phyloP scores from a whole-genome alignment of 345 rosid genomes.

The Aquilaria sinensis region DNA sequence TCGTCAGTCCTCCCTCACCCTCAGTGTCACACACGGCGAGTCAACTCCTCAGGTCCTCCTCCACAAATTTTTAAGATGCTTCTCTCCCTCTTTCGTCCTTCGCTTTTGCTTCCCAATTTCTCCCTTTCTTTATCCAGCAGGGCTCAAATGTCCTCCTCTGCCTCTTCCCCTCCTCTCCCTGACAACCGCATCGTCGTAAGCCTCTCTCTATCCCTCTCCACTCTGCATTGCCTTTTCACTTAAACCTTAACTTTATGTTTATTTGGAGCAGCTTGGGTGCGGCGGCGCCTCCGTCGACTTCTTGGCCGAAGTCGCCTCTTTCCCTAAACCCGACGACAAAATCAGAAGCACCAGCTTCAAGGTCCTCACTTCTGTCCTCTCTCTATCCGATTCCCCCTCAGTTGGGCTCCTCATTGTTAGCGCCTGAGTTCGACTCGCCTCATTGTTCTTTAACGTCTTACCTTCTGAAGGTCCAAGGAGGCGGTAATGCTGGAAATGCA shows the following conservation, averaged over 20 bases:
- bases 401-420: constrained; percentile 6
- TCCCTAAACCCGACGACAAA: constrained; percentile 84
- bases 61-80: neutral
- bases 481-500: constrained; percentile 71
- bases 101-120: neutral
- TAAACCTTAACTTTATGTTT: neutral
- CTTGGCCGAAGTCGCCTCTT: constrained; percentile 68
- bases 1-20: too few species aligned
- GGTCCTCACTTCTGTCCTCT: constrained; percentile 18
- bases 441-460: neutral
- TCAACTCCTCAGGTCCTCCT: too few species aligned
- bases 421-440: neutral
- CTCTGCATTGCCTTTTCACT: neutral
- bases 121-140: constrained; percentile 15
- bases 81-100: neutral
- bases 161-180: constrained; percentile 14
- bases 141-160: constrained; percentile 42
- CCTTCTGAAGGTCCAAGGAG: constrained; percentile 54
- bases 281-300: constrained; percentile 57
- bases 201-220: constrained; percentile 14
- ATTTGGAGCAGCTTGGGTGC: constrained; percentile 53
- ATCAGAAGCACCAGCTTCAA: constrained; percentile 72
- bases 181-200: constrained; percentile 22
- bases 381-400: constrained; percentile 1
- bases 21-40: too few species aligned